phyloP scores from a whole-genome alignment of 2,329 filamentous ascomycete species.

The Colletotrichum sp. region DNA sequence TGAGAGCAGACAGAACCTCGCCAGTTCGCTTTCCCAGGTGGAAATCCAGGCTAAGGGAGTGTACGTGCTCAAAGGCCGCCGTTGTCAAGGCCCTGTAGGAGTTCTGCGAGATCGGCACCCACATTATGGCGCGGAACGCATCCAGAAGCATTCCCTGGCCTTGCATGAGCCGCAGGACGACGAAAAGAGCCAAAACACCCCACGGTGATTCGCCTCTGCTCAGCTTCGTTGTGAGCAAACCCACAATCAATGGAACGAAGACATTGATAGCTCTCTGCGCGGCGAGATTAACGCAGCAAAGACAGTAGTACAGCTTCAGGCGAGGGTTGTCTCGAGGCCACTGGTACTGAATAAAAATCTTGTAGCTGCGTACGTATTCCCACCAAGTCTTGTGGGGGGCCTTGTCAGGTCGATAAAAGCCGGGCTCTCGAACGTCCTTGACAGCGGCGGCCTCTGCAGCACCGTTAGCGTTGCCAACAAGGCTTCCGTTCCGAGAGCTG shows the following conservation, averaged over 20 bases:
- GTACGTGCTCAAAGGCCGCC: slow-evolving; percentile 96
- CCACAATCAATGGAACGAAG: slow-evolving; percentile 82
- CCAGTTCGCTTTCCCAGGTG: slow-evolving; percentile 96
- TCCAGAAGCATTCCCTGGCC: slow-evolving; percentile 88
- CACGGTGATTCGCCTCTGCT: slow-evolving; percentile 63
- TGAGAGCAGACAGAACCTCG: slow-evolving; percentile 92
- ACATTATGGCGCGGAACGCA: slow-evolving; percentile 80
- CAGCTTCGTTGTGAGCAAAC: slow-evolving; percentile 78
- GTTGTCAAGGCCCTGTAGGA: slow-evolving; percentile 94
- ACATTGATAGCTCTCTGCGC: slow-evolving; percentile 86
- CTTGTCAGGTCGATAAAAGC: slow-evolving; percentile 89
- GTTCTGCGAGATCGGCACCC: slow-evolving; percentile 97
- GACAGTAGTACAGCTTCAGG: slow-evolving; percentile 78
- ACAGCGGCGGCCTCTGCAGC: slow-evolving; percentile 46
- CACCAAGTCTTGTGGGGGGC: slow-evolving; percentile 91
- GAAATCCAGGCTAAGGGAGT: slow-evolving; percentile 93
- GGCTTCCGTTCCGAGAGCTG: slow-evolving; percentile 23
- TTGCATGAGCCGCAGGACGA: slow-evolving; percentile 81
- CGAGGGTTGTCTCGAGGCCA: slow-evolving; percentile 84
- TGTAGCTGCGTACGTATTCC: slow-evolving; percentile 93
- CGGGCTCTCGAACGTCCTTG: slow-evolving; percentile 67
- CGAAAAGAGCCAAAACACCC: slow-evolving; percentile 70
- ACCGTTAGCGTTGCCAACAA: slow-evolving; percentile 35
- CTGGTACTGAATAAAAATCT: slow-evolving; percentile 92
- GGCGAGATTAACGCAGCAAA: slow-evolving; percentile 83